Conservation (phyloP, 1,284 basidiomycete genomes). For the Marasmius sp. region DNA sequence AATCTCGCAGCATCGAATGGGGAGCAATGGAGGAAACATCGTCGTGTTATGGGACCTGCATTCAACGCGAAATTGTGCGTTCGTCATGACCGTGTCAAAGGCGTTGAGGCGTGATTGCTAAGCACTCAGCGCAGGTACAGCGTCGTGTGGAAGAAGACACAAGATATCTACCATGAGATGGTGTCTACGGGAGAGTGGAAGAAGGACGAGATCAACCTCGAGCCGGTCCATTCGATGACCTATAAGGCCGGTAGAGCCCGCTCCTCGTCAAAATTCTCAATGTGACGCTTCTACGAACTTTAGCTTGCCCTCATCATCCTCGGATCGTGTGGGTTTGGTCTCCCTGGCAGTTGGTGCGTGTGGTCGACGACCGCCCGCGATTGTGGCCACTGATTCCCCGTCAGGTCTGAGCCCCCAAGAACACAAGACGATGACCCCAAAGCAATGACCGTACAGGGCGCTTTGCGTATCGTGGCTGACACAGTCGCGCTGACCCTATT, state of each 20-base stretch:
- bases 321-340: constrained; percentile 50
- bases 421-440: constrained; percentile 28
- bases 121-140: constrained; percentile 34
- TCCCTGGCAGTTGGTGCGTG: constrained; percentile 46
- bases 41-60: constrained; percentile 47
- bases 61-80: constrained; percentile 47
- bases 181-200: constrained; percentile 41
- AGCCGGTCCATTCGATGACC: constrained; percentile 39
- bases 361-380: constrained; percentile 2
- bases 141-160: constrained; percentile 44
- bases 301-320: constrained; percentile 51
- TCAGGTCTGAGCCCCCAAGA: constrained; percentile 27
- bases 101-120: not conserved
- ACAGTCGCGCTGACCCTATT: constrained; percentile 25
- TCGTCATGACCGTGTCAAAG: not conserved
- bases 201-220: constrained; percentile 35
- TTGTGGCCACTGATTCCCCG: not conserved
- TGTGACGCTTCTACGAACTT: not conserved
- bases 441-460: constrained; percentile 42
- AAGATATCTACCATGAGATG: constrained; percentile 46
- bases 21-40: constrained; percentile 48
- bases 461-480: constrained; percentile 38
- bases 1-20: constrained; percentile 45
- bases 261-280: not conserved
- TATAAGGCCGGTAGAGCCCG: constrained; percentile 36